These are phyloP conservation scores for Centrapalus pauciflorus DNA, from an alignment of 129 eudicot species.

Conservation along the genomic window DNA sequence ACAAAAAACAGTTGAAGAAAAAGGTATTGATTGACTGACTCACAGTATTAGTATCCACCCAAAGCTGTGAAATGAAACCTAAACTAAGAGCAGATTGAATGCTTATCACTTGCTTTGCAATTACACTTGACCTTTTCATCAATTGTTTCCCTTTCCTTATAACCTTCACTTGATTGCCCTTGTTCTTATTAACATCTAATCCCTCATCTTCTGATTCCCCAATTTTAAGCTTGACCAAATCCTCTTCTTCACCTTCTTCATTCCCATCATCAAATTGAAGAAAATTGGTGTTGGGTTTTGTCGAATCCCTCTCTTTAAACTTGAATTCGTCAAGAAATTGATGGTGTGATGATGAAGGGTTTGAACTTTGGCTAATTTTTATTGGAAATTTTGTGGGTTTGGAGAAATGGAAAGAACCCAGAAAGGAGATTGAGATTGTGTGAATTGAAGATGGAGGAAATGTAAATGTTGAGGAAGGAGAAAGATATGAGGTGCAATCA, in stretches of 20 bases:
- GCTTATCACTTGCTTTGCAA: slow-evolving; percentile 82
- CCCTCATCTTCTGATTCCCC: slow-evolving; percentile 19
- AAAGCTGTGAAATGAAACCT: slow-evolving; percentile 74
- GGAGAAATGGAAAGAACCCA: not conserved
- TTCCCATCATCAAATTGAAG: slow-evolving; percentile 20
- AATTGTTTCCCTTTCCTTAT: slow-evolving; percentile 32
- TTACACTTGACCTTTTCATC: slow-evolving; percentile 53
- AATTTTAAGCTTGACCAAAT: slow-evolving; percentile 22
- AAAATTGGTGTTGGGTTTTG: not conserved
- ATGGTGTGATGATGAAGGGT: slow-evolving; percentile 8
- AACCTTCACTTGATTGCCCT: slow-evolving; percentile 4
- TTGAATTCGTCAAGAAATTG: slow-evolving; percentile 14
- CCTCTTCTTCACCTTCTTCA: slow-evolving; percentile 22
- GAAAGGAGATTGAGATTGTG: slow-evolving; percentile 6
- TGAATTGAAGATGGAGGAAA: slow-evolving; percentile 20
- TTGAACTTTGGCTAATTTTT: slow-evolving; percentile 20
- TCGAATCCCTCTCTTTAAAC: slow-evolving; percentile 22
- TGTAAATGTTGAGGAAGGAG: slow-evolving; percentile 21
- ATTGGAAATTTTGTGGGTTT: slow-evolving; percentile 8
- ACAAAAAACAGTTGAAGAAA: not conserved
- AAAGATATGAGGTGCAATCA: slow-evolving; percentile 35
- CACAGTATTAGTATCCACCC: slow-evolving; percentile 67
- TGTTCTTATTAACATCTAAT: slow-evolving; percentile 9
- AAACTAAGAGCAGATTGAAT: slow-evolving; percentile 60
- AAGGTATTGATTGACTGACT: slow-evolving; percentile 37